Evolutionary conservation across 2,329 filamentous ascomycete species (phyloP).

Genomic region (Arthrobotrys megalospora): DNA sequence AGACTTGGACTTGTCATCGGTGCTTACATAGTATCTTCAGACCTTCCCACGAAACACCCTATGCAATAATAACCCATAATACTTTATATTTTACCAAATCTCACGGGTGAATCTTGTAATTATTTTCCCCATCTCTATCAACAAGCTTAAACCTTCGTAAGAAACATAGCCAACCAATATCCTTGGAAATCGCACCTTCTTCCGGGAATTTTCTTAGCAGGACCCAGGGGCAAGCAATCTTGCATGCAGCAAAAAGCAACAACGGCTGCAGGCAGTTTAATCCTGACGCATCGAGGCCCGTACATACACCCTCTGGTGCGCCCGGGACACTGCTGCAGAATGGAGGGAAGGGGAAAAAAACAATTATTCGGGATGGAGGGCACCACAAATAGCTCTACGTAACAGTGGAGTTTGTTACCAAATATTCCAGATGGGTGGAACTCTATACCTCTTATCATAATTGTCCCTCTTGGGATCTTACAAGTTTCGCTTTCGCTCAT

Average conservation of each 20-base stretch:
- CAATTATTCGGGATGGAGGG: slow-evolving; percentile 11
- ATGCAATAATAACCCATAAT: slow-evolving; percentile 19
- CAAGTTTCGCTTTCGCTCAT: slow-evolving; percentile 9
- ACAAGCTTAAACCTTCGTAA: slow-evolving; percentile 21
- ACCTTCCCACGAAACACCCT: neutral
- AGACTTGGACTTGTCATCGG: slow-evolving; percentile 7
- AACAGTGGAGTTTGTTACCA: slow-evolving; percentile 11
- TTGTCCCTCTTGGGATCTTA: neutral
- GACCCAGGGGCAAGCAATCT: slow-evolving; percentile 56
- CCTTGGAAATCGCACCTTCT: slow-evolving; percentile 46
- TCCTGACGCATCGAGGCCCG: slow-evolving; percentile 28
- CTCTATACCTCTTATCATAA: slow-evolving; percentile 13
- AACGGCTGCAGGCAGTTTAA: slow-evolving; percentile 23
- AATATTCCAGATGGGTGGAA: slow-evolving; percentile 25
- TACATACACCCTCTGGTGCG: slow-evolving; percentile 24
- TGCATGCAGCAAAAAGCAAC: slow-evolving; percentile 52
- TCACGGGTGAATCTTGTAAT: slow-evolving; percentile 2
- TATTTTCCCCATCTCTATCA: slow-evolving; percentile 20
- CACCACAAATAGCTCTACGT: slow-evolving; percentile 31
- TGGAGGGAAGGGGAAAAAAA: neutral
- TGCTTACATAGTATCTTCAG: slow-evolving; percentile 19
- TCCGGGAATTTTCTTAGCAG: slow-evolving; percentile 49
- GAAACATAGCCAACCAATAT: slow-evolving; percentile 52
- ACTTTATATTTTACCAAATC: slow-evolving; percentile 13
- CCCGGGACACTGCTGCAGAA: slow-evolving; percentile 32